Evolutionary conservation across 2,329 filamentous ascomycete genomes (phyloP), one percentile per base, ranked within the genome.

Genomic region (Chalara sp.): DNA sequence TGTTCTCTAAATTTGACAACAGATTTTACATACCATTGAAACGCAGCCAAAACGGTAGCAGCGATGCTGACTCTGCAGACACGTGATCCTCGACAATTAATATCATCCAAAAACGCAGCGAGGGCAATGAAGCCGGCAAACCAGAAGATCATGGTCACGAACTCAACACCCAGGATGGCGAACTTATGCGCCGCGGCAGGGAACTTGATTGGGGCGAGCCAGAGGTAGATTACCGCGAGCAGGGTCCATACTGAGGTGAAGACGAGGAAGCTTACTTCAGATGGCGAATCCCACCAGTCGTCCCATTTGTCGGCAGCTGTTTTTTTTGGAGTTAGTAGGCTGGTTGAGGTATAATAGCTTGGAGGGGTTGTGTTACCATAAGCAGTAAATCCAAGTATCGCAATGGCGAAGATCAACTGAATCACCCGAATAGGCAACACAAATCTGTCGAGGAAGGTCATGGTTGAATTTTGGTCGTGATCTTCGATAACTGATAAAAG

Each of bases 71-170:
- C 57, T 21, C 55, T 49, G 32, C 61, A 65, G 2, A 53, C 50
- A 0, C 54, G 48, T 21, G 21, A 21, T 53, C 47, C 55, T 6
- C 73, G 72, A 51, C 76, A 71, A 6, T 65, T 68, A 0, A 79
- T 71, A 12, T 78, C 74, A 48, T 79, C 78, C 51, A 89, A 69
- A 50, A 75, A 74, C 21, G 82, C 84, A 0, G 86, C 89, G 8
- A 91, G 69, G 0, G 89, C 88, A 58, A 95, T 83, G 61, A 89
- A 86, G 6, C 89, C 89, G 1, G 86, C 84, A 64, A 96, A 93
- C 90, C 90, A 96, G 73, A 95, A 95, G 51, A 95, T 75, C 70
- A 86, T 84, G 7, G 88, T 93, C 29, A 93, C 58, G 44, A 73
- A 74, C 62, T 95, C 87, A 32, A 88, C 74, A 1, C 62, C 82